Base-by-base conservation (phyloP, 768 basidiomycete species). In the Cyathus striatus region DNA sequence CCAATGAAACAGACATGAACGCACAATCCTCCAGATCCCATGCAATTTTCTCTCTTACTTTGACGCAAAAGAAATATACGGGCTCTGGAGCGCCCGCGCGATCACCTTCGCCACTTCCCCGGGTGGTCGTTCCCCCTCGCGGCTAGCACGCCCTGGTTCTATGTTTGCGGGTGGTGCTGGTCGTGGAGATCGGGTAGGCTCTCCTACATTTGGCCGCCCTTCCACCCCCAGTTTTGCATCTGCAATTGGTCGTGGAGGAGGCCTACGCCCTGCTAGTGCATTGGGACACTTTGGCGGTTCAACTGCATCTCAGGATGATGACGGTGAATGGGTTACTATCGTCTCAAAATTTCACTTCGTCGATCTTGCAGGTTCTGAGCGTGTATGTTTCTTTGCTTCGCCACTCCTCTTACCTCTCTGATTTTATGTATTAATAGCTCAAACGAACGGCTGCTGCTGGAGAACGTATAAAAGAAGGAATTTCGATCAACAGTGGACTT, bases 1-100 rank as follows among this genome's bases (percentile, higher is more conserved):
- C 96, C 7, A 94, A 95, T 49, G 90, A 94, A 62, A 99, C 96
- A 23, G 90, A 92, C 58, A 97, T 98, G 95, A 99, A 99, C 61
- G 91, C 95, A 20, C 92, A 96, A 61, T 93, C 90, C 1, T 97
- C 95, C 30, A 86, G 96, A 45, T 96, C 92, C 22, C 96, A 99
- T 76, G 96, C 96, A 49, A 98, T 99, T 63, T 98, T 99, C 66
- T 97, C 95, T 27, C 72, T 99, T 41, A 96, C 91, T 10, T 71
- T 99, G 42, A 89, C 83, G 3, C 95, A 97, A 66, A 90, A 86
- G 71, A 92, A 86, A 61, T 90, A 70, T 57, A 73, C 77, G 25
- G 91, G 92, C 20, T 74, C 79, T 17, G 75, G 78, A 10, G 62
- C 72, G 2, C 85, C 86, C 2, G 79, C 85, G 23, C 78, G 87